These are phyloP conservation scores for Amanita subjunquillea DNA, from an alignment of 768 basidiomycete species.

Conservation along the genomic window DNA sequence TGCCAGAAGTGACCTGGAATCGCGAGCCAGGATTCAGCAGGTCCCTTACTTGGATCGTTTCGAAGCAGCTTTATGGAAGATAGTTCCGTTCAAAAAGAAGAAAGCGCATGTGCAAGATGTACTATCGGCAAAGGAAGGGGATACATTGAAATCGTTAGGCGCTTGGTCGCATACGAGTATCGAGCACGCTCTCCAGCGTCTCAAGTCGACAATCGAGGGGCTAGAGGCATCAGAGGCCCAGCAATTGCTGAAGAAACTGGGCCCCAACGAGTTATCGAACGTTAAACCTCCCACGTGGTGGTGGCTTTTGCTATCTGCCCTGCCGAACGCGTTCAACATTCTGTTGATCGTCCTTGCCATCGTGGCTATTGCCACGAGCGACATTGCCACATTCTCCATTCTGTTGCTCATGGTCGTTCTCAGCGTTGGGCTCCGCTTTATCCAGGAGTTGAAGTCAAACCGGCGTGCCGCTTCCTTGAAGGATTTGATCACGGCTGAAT, in stretches of 20 bases:
- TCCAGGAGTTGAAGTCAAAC: slow-evolving; percentile 21
- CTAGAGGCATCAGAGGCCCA: neutral
- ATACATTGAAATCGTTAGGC: neutral
- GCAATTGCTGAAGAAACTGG: slow-evolving; percentile 11
- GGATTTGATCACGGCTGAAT: slow-evolving; percentile 21
- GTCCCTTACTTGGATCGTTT: neutral
- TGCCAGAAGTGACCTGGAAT: neutral
- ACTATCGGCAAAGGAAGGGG: neutral
- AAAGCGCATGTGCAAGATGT: neutral
- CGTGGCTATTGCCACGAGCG: slow-evolving; percentile 21
- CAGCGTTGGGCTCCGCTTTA: slow-evolving; percentile 20
- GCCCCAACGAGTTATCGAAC: slow-evolving; percentile 17
- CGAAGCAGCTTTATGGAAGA: neutral
- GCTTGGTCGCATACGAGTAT: neutral
- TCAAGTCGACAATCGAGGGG: neutral
- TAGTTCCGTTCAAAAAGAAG: neutral
- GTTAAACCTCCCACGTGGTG: slow-evolving; percentile 21
- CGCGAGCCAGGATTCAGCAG: neutral
- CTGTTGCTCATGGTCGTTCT: slow-evolving; percentile 25
- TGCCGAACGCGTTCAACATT: slow-evolving; percentile 24
- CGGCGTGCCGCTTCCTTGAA: slow-evolving; percentile 22
- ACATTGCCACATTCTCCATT: slow-evolving; percentile 20
- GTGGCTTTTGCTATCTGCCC: slow-evolving; percentile 18
- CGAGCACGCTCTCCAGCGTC: neutral
- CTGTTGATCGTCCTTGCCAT: slow-evolving; percentile 19